Percentiles rank a stretch among this genome's conserved stretches.
These are phyloP conservation scores for Tylopilus vinaceipallidus DNA, from an alignment of 768 basidiomycete species.

Conservation along the genomic window DNA sequence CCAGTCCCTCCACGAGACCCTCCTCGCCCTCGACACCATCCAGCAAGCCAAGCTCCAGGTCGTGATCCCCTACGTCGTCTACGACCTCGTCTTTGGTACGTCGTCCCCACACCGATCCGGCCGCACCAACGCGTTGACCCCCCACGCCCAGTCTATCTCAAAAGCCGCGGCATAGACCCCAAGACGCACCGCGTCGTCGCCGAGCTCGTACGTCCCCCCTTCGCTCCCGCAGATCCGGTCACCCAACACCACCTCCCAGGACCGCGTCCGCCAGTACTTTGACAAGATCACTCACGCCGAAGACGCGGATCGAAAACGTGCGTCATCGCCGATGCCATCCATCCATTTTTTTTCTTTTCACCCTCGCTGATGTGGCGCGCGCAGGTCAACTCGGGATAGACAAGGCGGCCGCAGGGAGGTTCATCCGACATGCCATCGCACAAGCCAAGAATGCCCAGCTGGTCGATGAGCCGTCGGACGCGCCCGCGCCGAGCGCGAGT, in stretches of 20 bases:
- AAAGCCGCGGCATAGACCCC: constrained; percentile 76
- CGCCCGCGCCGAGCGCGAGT: constrained; percentile 10
- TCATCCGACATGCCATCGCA: constrained; percentile 81
- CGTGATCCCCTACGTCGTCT: constrained; percentile 75
- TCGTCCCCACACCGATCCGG: background rate
- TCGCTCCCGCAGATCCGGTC: background rate
- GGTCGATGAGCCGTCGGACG: constrained; percentile 32
- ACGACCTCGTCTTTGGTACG: constrained; percentile 85
- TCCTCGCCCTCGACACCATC: constrained; percentile 62
- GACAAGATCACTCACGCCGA: constrained; percentile 78
- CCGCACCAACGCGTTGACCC: background rate
- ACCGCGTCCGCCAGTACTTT: constrained; percentile 77
- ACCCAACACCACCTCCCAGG: constrained; percentile 37
- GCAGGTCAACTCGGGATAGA: constrained; percentile 54
- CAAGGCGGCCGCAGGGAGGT: constrained; percentile 75
- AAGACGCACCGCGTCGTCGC: constrained; percentile 71
- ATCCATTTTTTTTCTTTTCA: too few species aligned
- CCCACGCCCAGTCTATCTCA: constrained; percentile 64
- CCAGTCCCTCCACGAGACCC: constrained; percentile 64
- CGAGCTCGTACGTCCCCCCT: constrained; percentile 41
- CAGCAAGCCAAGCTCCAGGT: constrained; percentile 84
- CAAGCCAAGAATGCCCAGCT: constrained; percentile 45
- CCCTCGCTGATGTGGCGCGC: too few species aligned
- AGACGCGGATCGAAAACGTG: constrained; percentile 52
- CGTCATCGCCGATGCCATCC: background rate